A percentile compares a stretch with the other conserved stretches of the same genome.
Evolutionary conservation across 2,329 filamentous ascomycete genomes (phyloP).

Genomic region (Cylindrodendrum hubeiense): DNA sequence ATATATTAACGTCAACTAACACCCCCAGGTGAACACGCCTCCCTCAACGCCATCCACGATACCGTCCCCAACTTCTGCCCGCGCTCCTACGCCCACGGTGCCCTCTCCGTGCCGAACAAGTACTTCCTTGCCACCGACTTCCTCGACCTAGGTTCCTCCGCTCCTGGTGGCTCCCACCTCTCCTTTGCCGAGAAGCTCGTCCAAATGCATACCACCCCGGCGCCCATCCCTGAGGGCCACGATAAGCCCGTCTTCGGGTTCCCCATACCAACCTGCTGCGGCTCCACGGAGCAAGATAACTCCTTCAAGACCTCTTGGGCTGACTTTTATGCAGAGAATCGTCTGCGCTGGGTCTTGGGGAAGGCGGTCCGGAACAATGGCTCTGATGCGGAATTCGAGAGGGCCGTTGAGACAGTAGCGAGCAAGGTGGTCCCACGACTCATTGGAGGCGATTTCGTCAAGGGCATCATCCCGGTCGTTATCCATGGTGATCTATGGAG

Average conservation of each 20-base stretch:
- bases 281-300: conserved; percentile 86
- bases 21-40: conserved; percentile 80
- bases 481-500: conserved; percentile 96
- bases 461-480: conserved; percentile 79
- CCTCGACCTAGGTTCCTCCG: conserved; percentile 70
- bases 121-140: conserved; percentile 83
- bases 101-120: conserved; percentile 60
- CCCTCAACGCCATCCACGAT: conserved; percentile 83
- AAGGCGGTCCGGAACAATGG: conserved; percentile 73
- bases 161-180: conserved; percentile 58
- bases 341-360: conserved; percentile 74
- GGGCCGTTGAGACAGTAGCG: conserved; percentile 74
- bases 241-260: conserved; percentile 82
- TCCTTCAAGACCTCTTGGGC: conserved; percentile 80
- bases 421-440: conserved; percentile 78
- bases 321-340: conserved; percentile 84
- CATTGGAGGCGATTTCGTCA: conserved; percentile 75
- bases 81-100: conserved; percentile 78
- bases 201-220: conserved; percentile 80
- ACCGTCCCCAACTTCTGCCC: conserved; percentile 83
- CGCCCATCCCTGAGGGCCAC: conserved; percentile 72
- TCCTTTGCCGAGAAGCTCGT: conserved; percentile 83
- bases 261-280: conserved; percentile 86
- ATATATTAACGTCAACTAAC: background rate
- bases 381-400: conserved; percentile 69